Evolutionary conservation across 177 flowering plant species (phyloP).

Genomic region (Telopea speciosissima): DNA sequence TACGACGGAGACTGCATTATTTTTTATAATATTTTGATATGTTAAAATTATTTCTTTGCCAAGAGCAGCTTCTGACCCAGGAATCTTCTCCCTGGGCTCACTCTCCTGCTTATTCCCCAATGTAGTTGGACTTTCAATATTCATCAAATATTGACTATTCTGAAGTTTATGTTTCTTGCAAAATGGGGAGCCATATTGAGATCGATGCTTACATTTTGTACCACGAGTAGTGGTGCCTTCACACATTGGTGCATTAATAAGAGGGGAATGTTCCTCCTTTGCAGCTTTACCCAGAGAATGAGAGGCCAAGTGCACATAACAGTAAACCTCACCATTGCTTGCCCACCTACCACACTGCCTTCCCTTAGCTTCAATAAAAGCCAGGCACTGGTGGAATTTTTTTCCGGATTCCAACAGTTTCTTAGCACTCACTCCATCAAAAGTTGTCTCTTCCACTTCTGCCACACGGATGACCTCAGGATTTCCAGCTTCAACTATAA

Average conservation of each 20-base stretch:
- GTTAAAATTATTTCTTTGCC: constrained; percentile 42
- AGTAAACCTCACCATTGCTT: constrained; percentile 84
- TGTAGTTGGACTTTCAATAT: constrained; percentile 18
- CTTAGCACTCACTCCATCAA: constrained; percentile 18
- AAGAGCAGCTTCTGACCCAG: constrained; percentile 21
- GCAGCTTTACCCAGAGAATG: constrained; percentile 41
- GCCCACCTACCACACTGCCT: constrained; percentile 97
- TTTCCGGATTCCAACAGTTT: constrained; percentile 31
- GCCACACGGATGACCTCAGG: constrained; percentile 21
- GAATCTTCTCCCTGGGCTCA: constrained; percentile 39
- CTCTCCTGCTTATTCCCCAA: constrained; percentile 46
- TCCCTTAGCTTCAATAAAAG: constrained; percentile 89
- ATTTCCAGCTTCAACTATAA: constrained; percentile 53
- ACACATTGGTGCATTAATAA: constrained; percentile 55
- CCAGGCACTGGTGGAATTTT: constrained; percentile 65
- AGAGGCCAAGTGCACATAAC: constrained; percentile 85
- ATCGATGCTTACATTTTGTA: constrained; percentile 81
- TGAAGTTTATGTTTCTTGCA: constrained; percentile 83
- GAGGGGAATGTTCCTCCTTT: constrained; percentile 36
- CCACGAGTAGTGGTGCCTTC: constrained; percentile 89
- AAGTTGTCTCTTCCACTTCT: constrained; percentile 35
- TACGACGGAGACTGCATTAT: constrained; percentile 22
- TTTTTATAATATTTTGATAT: constrained; percentile 21
- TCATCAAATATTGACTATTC: constrained; percentile 16
- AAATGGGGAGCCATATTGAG: constrained; percentile 59